Evolutionary conservation across 1,139 yeast species (phyloP).

Genomic region (Candida frijolesensis): DNA sequence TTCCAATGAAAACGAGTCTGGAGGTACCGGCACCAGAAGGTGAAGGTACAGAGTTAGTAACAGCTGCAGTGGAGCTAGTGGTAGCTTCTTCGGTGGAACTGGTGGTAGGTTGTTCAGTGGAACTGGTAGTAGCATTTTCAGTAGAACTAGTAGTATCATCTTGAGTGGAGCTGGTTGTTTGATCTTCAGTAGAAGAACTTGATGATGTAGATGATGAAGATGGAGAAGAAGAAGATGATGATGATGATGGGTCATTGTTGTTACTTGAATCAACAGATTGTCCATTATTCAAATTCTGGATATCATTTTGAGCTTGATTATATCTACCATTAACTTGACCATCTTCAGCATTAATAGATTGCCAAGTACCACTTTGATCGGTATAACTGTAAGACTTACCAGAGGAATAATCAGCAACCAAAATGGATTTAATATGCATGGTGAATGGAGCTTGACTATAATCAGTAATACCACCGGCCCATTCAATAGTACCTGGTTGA

Average conservation of each 20-base stretch:
- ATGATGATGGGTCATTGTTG: constrained; percentile 3
- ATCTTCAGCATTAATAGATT: constrained; percentile 62
- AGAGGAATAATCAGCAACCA: constrained; percentile 77
- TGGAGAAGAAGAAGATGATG: constrained; percentile 1
- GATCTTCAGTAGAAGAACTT: constrained; percentile 1
- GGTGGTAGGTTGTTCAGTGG: background rate
- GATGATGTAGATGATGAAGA: constrained; percentile 8
- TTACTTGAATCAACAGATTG: constrained; percentile 15
- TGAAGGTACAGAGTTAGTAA: background rate
- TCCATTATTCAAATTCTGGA: constrained; percentile 36
- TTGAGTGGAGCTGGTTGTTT: constrained; percentile 2
- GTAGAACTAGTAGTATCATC: background rate
- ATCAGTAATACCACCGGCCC: constrained; percentile 86
- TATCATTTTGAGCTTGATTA: constrained; percentile 51
- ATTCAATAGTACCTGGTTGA: constrained; percentile 69
- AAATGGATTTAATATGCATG: constrained; percentile 62
- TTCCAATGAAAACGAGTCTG: background rate
- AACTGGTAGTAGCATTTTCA: constrained; percentile 3
- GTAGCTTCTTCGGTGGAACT: background rate
- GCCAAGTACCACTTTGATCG: constrained; percentile 68
- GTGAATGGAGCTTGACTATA: constrained; percentile 66
- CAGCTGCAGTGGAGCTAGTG: background rate
- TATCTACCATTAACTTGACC: constrained; percentile 69
- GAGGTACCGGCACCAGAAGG: constrained; percentile 2
- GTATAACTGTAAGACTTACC: constrained; percentile 69